Evolutionary conservation across 176 grass and related monocot genomes (phyloP).

Genomic region (Coix lacrymajobi): DNA sequence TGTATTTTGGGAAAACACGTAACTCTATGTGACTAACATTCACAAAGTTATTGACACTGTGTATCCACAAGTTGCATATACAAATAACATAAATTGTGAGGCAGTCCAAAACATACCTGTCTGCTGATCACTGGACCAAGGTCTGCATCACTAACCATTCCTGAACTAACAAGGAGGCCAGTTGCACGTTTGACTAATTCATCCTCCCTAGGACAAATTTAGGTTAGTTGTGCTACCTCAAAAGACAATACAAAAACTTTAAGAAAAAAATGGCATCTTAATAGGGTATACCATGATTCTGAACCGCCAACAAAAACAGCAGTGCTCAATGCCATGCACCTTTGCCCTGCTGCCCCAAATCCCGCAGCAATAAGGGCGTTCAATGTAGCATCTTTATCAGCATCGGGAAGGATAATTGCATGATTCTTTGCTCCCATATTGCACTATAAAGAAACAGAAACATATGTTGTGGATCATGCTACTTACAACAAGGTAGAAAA

Average conservation of each 20-base stretch:
- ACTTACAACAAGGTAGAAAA: neutral
- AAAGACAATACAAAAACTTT: neutral
- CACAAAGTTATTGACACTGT: neutral
- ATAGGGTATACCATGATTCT: conserved; percentile 68
- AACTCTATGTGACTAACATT: neutral
- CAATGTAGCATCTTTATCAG: conserved; percentile 72
- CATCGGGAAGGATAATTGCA: conserved; percentile 91
- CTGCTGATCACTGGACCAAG: conserved; percentile 93
- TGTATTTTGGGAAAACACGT: neutral
- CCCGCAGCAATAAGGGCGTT: conserved; percentile 94
- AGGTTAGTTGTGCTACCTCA: neutral
- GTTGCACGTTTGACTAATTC: conserved; percentile 65
- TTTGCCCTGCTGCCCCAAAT: conserved; percentile 96
- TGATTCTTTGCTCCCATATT: conserved; percentile 99
- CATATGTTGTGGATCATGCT: neutral
- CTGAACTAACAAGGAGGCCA: conserved; percentile 68
- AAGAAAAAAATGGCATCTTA: neutral
- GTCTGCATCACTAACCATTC: conserved; percentile 65
- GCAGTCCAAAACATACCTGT: conserved; percentile 48
- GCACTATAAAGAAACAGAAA: conserved; percentile 50
- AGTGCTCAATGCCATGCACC: conserved; percentile 99
- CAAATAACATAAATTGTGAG: neutral
- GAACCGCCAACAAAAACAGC: conserved; percentile 91
- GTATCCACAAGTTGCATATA: neutral
- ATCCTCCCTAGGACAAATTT: conserved; percentile 62